Percentiles rank a stretch among this genome's conserved stretches.
Conservation (phyloP, 345 rosid species). For the Geranium brycei region DNA sequence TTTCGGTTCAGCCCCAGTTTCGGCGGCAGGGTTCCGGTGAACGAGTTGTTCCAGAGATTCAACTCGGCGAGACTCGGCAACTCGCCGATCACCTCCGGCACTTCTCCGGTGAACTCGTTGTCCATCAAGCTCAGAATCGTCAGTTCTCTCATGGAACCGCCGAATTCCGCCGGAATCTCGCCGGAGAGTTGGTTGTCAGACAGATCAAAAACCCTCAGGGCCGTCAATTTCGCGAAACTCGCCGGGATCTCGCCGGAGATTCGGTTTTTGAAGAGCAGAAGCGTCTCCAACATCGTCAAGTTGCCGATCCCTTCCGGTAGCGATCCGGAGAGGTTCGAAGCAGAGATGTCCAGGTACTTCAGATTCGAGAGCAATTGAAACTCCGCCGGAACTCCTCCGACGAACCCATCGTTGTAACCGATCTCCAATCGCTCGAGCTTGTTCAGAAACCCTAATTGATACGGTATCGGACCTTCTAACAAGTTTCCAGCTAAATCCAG, state of each 20-base stretch:
- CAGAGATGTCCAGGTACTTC: slow-evolving; percentile 53
- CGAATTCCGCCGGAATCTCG: slow-evolving; percentile 39
- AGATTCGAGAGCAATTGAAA: slow-evolving; percentile 39
- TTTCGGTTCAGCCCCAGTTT: slow-evolving; percentile 65
- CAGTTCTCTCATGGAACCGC: slow-evolving; percentile 35
- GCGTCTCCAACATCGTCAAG: slow-evolving; percentile 39
- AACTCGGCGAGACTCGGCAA: slow-evolving; percentile 47
- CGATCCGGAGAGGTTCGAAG: slow-evolving; percentile 49
- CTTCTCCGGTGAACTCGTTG: slow-evolving; percentile 43
- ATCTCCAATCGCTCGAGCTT: slow-evolving; percentile 63
- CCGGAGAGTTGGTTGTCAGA: slow-evolving; percentile 66
- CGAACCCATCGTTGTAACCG: slow-evolving; percentile 48
- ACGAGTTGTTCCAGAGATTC: slow-evolving; percentile 54
- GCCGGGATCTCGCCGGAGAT: slow-evolving; percentile 59
- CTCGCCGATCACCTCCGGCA: slow-evolving; percentile 57
- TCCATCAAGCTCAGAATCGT: slow-evolving; percentile 47
- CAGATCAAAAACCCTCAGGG: slow-evolving; percentile 47
- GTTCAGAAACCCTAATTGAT: slow-evolving; percentile 41
- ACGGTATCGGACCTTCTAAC: slow-evolving; percentile 51
- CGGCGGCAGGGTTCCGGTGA: slow-evolving; percentile 58
- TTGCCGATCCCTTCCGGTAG: slow-evolving; percentile 49
- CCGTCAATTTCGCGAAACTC: slow-evolving; percentile 35
- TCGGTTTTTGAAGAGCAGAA: slow-evolving; percentile 44
- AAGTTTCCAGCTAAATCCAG: slow-evolving; percentile 63
- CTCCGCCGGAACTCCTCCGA: slow-evolving; percentile 56